Evolutionary conservation across 192 early-diverging fungal species (phyloP), one percentile per base, ranked within the genome.

Genomic region (Lobosporangium transversale): DNA sequence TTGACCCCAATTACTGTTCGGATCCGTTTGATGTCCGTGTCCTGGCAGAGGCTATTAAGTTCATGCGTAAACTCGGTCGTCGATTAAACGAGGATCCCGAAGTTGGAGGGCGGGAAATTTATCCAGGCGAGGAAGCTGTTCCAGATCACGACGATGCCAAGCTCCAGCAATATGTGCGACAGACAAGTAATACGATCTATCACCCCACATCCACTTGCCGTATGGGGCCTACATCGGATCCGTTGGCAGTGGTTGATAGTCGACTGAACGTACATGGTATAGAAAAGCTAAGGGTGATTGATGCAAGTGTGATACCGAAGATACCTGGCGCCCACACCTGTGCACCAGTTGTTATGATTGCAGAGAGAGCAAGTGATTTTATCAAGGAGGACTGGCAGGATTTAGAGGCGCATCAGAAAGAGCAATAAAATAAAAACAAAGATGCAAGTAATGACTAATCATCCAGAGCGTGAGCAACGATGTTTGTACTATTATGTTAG

Each of bases 281-380:
- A 2, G 56, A 66, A 14, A 48, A 47, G 4, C 54, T 79, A 24
- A 27, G 76, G 14, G 67, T 70, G 6, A 59, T 64, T n/a, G 76
- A 79, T 55, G 44, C 68, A 18, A 70, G 67, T 44, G 62, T 66
- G 36, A 63, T 71, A 45, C 61, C 56, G 35, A 63, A 74, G 53
- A 31, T 74, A 1, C 52, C 60, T 5, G 70, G 62, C 21, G 62
- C 54, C 10, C 70, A 65, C 30, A 64, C 70, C 3, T 74, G 70
- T 33, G 62, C 70, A 0, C 56, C 70, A 7, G 65, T 62, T 4
- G 70, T 74, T 10, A 64, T 74, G 70, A 65, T 74, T 45, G 70
- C 62, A 18, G 70, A 74, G 45, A 27, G 53, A 15, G 58, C 58
- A 2, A 59, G 58, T 36, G 68, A 70, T 37, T 37, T 56, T 8